Base-by-base conservation (phyloP, 306 rosid species). In the Citrullus colocynthis region DNA sequence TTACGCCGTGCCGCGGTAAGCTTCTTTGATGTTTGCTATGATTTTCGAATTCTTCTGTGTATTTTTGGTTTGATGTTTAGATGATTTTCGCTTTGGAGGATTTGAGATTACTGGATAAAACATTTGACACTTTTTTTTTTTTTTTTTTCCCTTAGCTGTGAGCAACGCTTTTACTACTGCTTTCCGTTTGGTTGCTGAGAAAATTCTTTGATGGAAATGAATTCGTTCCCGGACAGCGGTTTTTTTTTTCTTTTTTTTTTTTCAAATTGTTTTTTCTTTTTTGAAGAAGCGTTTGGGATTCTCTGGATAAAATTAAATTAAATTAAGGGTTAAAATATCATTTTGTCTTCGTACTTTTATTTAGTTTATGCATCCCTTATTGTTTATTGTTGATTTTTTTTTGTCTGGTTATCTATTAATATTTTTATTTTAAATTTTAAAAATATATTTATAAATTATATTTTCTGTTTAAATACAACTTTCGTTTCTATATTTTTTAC, bases 1-100 rank as follows among this genome's bases (percentile, higher is more conserved):
- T 45, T 83, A 0, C 93, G 91, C 54, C 85, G 76, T 56, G 63
- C 82, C 81, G 83, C 65, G 54, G 97, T 92, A 80, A 74, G 85
- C 11, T 20, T 6, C 77, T 71, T 55, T 24, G 34, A 41, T 76
- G 17, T 75, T 14, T 61, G 66, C 42, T 39, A 6, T 66, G 12
- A 52, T 17, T 52, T 64, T 41, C 17, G 55, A 59, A 39, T 36
- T 13, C 45, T 6, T 11, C 18, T 37, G 24, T 4, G 6, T 32
- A 0, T 12, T 76, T 34, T 6, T 17, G 34, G 8, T 4, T 6
- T 45, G 63, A 16, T 64, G 16, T 64, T 37, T 21, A 21, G 20
- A 42, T 3, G 20, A 18, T 44, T 36, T 16, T 49, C 62, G 0
- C 9, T 55, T 44, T 5, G 55, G 55, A 34, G 16, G 52, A 12